Evolutionary conservation across 768 basidiomycete species (phyloP), one percentile per base, ranked within the genome.

Genomic region (Russula brevipes): DNA sequence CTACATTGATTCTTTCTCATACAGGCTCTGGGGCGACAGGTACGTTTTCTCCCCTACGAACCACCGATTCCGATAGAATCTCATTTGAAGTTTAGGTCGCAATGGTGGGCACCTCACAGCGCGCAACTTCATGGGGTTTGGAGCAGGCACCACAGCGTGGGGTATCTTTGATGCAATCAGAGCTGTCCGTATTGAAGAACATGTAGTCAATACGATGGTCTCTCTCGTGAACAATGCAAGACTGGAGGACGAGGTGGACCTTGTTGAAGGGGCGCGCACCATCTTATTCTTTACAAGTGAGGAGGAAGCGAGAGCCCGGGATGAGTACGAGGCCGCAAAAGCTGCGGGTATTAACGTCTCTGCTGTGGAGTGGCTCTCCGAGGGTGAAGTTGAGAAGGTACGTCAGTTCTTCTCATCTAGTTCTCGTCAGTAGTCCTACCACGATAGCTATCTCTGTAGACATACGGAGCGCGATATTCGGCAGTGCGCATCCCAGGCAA

Each of bases 51-150:
- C 64, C 51, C 57, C n/a, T 31, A 16, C 12, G 30, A 30, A n/a
- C 11, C 6, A 8, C 35, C 10, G n/a, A 38, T 12, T 30, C 3
- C 45, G 61, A 52, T 19, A 41, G 54, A 33, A 39, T 49, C 44
- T 38, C 9, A 38, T 2, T 2, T 2, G 19, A 9, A 31, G 49
- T 59, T 35, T 24, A 91, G 88, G 88, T 52, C 79, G 90, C 31
- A 93, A 92, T 67, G 91, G 89, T 1, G 89, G 91, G 0, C 89
- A 91, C 71, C 77, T 91, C 17, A 85, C 84, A 0, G 80, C 85
- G 0, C 70, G 71, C 44, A 69, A 75, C 3, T 85, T 84, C 69
- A 63, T 70, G 1, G 74, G 74, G 2, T 90, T 90, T 69, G 57
- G 67, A 1, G 63, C 68, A 1, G 76, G 77, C 17, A 66, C 74